These are phyloP conservation scores for Vitis rupestris DNA, from an alignment of 164 flowering plant species.

Conservation along the genomic window DNA sequence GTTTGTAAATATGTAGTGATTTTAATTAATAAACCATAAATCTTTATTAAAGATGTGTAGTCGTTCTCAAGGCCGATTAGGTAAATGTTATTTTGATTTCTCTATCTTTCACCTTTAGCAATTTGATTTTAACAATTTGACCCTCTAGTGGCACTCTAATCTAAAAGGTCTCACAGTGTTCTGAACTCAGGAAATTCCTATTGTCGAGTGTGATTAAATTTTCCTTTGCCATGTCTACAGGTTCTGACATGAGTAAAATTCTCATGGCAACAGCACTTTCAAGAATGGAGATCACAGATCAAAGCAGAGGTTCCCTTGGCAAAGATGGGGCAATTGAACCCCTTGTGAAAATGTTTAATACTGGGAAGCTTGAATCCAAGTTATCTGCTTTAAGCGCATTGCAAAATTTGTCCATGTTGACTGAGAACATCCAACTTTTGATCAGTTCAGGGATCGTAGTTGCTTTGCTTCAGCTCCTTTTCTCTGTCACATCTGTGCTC, in stretches of 20 bases:
- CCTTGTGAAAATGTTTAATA: conserved; percentile 63
- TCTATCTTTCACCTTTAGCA: too few species aligned
- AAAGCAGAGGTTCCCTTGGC: conserved; percentile 63
- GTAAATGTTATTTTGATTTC: too few species aligned
- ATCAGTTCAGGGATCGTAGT: conserved; percentile 55
- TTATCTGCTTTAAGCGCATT: conserved; percentile 72
- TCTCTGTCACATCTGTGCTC: conserved; percentile 84
- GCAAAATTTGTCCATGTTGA: conserved; percentile 48
- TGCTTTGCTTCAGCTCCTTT: conserved; percentile 79
- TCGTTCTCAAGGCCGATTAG: too few species aligned
- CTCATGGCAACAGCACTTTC: conserved; percentile 89
- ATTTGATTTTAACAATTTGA: too few species aligned
- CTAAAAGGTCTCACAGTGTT: too few species aligned
- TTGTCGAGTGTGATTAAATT: background rate
- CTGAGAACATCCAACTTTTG: conserved; percentile 49
- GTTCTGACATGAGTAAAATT: conserved; percentile 86
- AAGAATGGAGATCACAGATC: conserved; percentile 77
- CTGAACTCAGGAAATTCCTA: too few species aligned
- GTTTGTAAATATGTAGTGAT: too few species aligned
- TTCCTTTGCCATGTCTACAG: conserved; percentile 32
- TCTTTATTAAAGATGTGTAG: too few species aligned
- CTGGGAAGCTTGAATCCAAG: conserved; percentile 86
- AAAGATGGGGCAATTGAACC: conserved; percentile 75
- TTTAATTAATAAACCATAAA: too few species aligned
- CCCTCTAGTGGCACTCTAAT: too few species aligned